A percentile compares a stretch with the other conserved stretches of the same genome.
These are phyloP conservation scores for Mariannaea sp. DNA, from an alignment of 2,329 filamentous ascomycete genomes.

Conservation along the genomic window DNA sequence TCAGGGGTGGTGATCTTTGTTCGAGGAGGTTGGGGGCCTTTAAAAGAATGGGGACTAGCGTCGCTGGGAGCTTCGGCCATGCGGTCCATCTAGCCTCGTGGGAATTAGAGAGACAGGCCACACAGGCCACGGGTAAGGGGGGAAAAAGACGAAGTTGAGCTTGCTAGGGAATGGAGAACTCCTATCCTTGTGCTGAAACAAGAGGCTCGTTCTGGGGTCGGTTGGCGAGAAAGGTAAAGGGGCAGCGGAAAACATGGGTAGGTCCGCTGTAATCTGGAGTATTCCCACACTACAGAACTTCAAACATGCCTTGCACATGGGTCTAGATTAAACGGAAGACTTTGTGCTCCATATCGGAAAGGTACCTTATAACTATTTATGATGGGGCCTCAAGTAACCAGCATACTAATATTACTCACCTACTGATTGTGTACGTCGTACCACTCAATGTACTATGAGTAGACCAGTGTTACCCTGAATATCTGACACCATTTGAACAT, in stretches of 20 bases:
- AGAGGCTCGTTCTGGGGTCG: conserved; percentile 32
- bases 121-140: conserved; percentile 4
- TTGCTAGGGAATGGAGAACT: conserved; percentile 20
- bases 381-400: too few relatives aligned
- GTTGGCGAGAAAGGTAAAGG: conserved; percentile 23
- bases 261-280: too few relatives aligned
- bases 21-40: conserved; percentile 25
- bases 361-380: too few relatives aligned
- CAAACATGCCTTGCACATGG: too few relatives aligned
- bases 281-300: too few relatives aligned
- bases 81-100: conserved; percentile 18
- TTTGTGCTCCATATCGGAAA: too few relatives aligned
- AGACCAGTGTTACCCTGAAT: too few relatives aligned
- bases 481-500: too few relatives aligned
- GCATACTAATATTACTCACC: too few relatives aligned
- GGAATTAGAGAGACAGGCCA: conserved; percentile 18
- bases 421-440: too few relatives aligned
- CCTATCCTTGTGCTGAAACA: conserved; percentile 36
- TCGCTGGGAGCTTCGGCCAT: conserved; percentile 18
- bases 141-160: not conserved
- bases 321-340: too few relatives aligned
- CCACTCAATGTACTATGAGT: too few relatives aligned
- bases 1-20: conserved; percentile 26
- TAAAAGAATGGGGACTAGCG: conserved; percentile 30
- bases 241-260: conserved; percentile 20